Conservation (phyloP, 208 protist genomes). For the Trypanosoma platydactyli region DNA sequence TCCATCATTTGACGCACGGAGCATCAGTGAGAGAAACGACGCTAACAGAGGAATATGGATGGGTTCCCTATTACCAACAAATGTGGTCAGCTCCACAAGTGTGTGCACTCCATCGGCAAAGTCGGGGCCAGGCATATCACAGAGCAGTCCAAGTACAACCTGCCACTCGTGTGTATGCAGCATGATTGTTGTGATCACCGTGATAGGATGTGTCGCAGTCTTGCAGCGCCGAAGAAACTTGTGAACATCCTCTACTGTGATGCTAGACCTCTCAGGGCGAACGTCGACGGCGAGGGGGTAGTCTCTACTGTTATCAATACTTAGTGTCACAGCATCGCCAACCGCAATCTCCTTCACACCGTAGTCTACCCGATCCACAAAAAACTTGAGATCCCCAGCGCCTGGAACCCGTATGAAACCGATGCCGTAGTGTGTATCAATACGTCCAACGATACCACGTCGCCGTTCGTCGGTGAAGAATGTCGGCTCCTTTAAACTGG, state of each 20-base stretch:
- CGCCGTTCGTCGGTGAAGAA: conserved; percentile 79
- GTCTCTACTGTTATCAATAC: conserved; percentile 72
- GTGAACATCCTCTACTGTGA: conserved; percentile 62
- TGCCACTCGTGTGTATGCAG: conserved; percentile 81
- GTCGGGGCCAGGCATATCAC: conserved; percentile 23
- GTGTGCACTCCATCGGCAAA: conserved; percentile 61
- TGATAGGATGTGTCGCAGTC: conserved; percentile 49
- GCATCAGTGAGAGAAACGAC: conserved; percentile 59
- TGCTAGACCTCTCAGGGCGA: conserved; percentile 55
- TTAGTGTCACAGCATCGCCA: conserved; percentile 75
- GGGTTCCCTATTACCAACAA: conserved; percentile 82
- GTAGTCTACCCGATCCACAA: conserved; percentile 78
- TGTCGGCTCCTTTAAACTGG: conserved; percentile 16
- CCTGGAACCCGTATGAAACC: conserved; percentile 73
- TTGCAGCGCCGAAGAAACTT: conserved; percentile 75
- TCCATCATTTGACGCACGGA: conserved; percentile 12
- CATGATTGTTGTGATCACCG: conserved; percentile 71
- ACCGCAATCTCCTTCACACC: conserved; percentile 70
- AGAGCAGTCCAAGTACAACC: conserved; percentile 59
- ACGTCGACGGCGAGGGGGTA: conserved; percentile 83
- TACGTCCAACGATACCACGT: conserved; percentile 58
- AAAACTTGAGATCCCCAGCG: conserved; percentile 82
- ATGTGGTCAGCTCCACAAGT: conserved; percentile 77
- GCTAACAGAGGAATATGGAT: conserved; percentile 72
- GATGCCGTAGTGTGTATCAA: conserved; percentile 72